These are phyloP conservation scores for Aristolochia californica DNA, from an alignment of 164 flowering plant genomes.

Conservation along the genomic window DNA sequence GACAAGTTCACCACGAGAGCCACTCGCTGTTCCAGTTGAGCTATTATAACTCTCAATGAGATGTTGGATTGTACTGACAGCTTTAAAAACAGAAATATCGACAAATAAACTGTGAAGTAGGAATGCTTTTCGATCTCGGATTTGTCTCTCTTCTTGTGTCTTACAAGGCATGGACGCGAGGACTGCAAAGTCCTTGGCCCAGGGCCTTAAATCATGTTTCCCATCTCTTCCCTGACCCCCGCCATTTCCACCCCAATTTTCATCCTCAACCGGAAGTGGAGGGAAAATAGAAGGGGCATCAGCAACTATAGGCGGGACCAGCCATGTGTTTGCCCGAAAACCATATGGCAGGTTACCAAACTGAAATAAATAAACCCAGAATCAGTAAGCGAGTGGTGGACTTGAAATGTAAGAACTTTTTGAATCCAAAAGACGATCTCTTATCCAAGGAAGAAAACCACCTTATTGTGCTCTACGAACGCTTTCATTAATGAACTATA, in stretches of 20 bases:
- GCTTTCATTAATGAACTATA: slow-evolving; percentile 82
- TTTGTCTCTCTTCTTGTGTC: slow-evolving; percentile 83
- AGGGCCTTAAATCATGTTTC: slow-evolving; percentile 50
- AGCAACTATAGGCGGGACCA: slow-evolving; percentile 73
- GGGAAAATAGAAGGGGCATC: slow-evolving; percentile 61
- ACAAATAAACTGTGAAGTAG: slow-evolving; percentile 87
- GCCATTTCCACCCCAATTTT: slow-evolving; percentile 88
- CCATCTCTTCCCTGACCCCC: slow-evolving; percentile 85
- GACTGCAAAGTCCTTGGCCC: slow-evolving; percentile 72
- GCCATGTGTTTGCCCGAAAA: slow-evolving; percentile 91
- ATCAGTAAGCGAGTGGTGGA: not conserved
- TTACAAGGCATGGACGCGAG: slow-evolving; percentile 88
- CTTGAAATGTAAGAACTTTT: not conserved
- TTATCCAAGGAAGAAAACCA: slow-evolving; percentile 11
- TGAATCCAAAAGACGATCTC: not conserved
- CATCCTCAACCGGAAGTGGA: slow-evolving; percentile 79
- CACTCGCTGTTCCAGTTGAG: slow-evolving; percentile 11
- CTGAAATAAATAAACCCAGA: slow-evolving; percentile 28
- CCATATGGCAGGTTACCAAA: slow-evolving; percentile 96
- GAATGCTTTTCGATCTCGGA: slow-evolving; percentile 82
- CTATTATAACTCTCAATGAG: slow-evolving; percentile 24
- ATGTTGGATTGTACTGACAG: slow-evolving; percentile 44
- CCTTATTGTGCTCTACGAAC: slow-evolving; percentile 87
- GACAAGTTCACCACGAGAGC: slow-evolving; percentile 14
- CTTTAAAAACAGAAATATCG: slow-evolving; percentile 77